Evolutionary conservation across 768 basidiomycete genomes (phyloP), one percentile per base, ranked within the genome.

Genomic region (Tricholomella constricta): DNA sequence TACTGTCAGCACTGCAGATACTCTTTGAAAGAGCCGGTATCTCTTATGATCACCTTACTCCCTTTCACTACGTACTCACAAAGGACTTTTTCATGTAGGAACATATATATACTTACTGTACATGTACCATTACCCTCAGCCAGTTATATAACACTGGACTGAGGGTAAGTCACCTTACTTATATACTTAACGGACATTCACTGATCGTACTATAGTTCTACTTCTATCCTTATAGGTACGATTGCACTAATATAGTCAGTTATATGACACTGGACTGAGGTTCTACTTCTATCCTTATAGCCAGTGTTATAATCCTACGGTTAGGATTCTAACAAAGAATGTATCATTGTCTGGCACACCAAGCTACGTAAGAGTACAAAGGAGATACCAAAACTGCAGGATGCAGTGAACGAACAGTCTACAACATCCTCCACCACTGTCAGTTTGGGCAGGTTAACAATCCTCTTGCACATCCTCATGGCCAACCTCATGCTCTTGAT

Each of bases 381-480:
- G 6, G 37, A 48, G 32, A 40, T 40, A 14, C 4, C 25, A 4
- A 10, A 27, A 23, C 22, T 48, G 47, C 47, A 4, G 36, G 47
- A 23, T 48, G 47, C 26, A 38, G 35, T 29, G 26, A 22, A 8
- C 17, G 36, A 5, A 48, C 47, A 3, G 47, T 48, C 4, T 48
- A 29, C 47, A 48, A 17, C 48, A n/a, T n/a, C n/a, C n/a, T n/a
- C n/a, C n/a, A n/a, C n/a, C n/a, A n/a, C n/a, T n/a, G 47, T 12
- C 51, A 58, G 5, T 63, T 50, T 31, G 62, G 60, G 5, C 27
- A 29, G 22, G 51, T 55, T 6, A 26, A 35, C 32, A 65, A 67
- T 40, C 60, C 65, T 2, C 42, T 48, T 48, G 49, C 61, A 19
- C 61, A 35, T 32, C 49, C 36, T 26, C 65, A 56, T 10, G 53